Evolutionary conservation across 805 yeast genomes (phyloP).

Genomic region (Scheffersomyces lignosus): DNA sequence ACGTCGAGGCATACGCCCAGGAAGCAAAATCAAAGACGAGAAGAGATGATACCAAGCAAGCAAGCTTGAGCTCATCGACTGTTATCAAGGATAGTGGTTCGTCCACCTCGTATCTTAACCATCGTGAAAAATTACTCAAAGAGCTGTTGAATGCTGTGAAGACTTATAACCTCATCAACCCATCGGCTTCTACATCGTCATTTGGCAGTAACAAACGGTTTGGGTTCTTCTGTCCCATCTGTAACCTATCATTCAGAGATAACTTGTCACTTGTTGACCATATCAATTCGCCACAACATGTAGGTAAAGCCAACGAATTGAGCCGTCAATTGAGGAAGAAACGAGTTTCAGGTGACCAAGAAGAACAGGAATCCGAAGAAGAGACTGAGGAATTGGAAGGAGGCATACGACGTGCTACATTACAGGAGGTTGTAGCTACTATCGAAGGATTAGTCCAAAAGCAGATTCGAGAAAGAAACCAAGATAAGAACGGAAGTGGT

Average conservation of each 20-base stretch:
- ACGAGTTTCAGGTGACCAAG: slow-evolving; percentile 2
- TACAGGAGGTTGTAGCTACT: slow-evolving; percentile 31
- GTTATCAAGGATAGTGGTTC: slow-evolving; percentile 13
- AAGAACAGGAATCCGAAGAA: slow-evolving; percentile 11
- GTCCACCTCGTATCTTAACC: slow-evolving; percentile 21
- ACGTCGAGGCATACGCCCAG: slow-evolving; percentile 60
- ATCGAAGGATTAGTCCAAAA: slow-evolving; percentile 29
- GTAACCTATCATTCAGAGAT: slow-evolving; percentile 81
- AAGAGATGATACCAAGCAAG: neutral
- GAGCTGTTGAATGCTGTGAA: slow-evolving; percentile 34
- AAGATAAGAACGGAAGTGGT: slow-evolving; percentile 7
- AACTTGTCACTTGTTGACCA: slow-evolving; percentile 81
- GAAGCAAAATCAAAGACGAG: slow-evolving; percentile 38
- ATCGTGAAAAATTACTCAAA: slow-evolving; percentile 31
- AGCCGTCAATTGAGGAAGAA: slow-evolving; percentile 3
- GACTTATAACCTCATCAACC: slow-evolving; percentile 34
- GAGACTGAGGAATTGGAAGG: slow-evolving; percentile 24
- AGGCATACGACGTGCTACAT: slow-evolving; percentile 36
- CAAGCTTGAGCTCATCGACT: slow-evolving; percentile 2
- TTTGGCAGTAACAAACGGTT: slow-evolving; percentile 55
- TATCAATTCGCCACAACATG: slow-evolving; percentile 72
- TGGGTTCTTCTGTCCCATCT: slow-evolving; percentile 82
- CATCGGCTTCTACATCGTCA: slow-evolving; percentile 12
- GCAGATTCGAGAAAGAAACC: slow-evolving; percentile 16
- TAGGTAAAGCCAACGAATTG: slow-evolving; percentile 32